Base-by-base conservation (phyloP, 2,329 filamentous ascomycete species). In the Amylocarpus encephaloides region DNA sequence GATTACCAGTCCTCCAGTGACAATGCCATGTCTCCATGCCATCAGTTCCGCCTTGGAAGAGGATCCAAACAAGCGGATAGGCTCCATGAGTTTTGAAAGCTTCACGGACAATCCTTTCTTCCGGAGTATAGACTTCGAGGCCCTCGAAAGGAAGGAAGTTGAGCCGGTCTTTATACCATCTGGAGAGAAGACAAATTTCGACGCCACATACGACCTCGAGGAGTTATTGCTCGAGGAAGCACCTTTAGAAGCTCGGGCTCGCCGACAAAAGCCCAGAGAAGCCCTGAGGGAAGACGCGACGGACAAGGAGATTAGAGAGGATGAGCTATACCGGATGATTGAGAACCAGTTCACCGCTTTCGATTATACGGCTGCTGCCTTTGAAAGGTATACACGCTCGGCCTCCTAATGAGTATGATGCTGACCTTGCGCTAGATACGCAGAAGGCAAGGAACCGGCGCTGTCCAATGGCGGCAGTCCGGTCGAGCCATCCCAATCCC, bases 161-260 rank as follows among this genome's bases (percentile, higher is more conserved):
- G 85, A 91, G 60, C 93, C 93, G 0, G 82, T 97, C 3, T 98
- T 98, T 66, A 80, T 86, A 16, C 93, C 93, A 0, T 95, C 92
- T 0, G 91, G 89, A 49, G 93, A 97, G 43, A 98, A 98, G 77
- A 97, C 93, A 3, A 98, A 98, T 67, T 98, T 98, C 59, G 93
- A 98, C 68, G 93, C 93, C 4, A 98, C 93, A 0, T 97, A 98
- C 66, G 93, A 98, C 68, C 72, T 98, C 45, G 93, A 98, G 66
- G 93, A 98, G 67, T 70, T 98, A 16, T 71, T 98, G 1, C 70
- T 98, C 40, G 93, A 98, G 68, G 93, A 98, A 67, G 93, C 93
- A 11, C 93, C 93, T 1, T 72, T 98, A 5, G 93, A 98, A 69
- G 93, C 93, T 49, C 79, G 93, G 63, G 90, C 93, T 45, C 80